Evolutionary conservation across 1,284 basidiomycete species (phyloP).

Genomic region (Hemileia vastatrix): DNA sequence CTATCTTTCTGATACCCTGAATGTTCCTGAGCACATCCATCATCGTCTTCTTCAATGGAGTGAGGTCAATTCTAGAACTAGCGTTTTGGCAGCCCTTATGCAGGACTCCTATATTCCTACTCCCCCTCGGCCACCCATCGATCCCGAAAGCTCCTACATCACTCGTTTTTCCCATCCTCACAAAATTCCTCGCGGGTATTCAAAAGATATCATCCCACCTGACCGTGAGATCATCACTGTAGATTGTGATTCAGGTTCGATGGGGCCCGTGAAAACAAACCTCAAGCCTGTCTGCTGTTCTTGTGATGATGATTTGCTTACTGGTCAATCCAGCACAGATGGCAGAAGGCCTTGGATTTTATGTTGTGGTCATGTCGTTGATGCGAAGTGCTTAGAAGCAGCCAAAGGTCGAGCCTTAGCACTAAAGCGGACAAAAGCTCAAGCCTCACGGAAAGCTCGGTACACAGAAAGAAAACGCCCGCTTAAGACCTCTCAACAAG

Average conservation of each 20-base stretch:
- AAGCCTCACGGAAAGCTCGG: background rate
- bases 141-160: too few species aligned
- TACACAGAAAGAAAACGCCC: background rate
- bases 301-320: slow-evolving; percentile 8
- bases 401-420: slow-evolving; percentile 1
- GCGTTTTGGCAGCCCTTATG: background rate
- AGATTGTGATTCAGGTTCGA: slow-evolving; percentile 3
- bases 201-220: slow-evolving; percentile 19
- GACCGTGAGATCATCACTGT: slow-evolving; percentile 14
- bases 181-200: slow-evolving; percentile 14
- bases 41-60: background rate
- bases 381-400: slow-evolving; percentile 14
- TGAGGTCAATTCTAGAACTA: background rate
- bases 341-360: slow-evolving; percentile 20
- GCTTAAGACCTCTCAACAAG: background rate
- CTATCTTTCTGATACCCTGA: background rate
- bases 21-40: slow-evolving; percentile 1
- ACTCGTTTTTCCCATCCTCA: slow-evolving; percentile 16
- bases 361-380: slow-evolving; percentile 22
- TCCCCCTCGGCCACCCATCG: background rate
- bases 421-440: background rate
- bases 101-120: background rate
- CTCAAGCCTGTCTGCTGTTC: slow-evolving; percentile 9
- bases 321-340: slow-evolving; percentile 7
- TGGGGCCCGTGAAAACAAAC: slow-evolving; percentile 2